These are phyloP conservation scores for Colletotrichum tofieldiae DNA, from an alignment of 2,329 filamentous ascomycete species.

Conservation along the genomic window DNA sequence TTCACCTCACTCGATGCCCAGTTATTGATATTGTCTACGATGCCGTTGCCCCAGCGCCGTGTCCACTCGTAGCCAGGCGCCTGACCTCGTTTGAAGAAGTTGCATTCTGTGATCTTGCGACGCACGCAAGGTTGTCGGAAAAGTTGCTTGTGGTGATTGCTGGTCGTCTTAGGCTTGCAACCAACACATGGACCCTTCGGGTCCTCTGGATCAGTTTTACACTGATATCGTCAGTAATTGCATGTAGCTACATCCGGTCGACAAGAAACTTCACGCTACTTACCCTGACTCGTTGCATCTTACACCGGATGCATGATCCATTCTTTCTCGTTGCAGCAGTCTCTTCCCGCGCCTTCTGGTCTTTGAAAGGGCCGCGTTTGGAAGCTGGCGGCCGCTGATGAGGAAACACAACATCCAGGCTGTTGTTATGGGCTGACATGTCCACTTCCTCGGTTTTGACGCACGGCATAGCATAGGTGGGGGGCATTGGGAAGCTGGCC, in stretches of 20 bases:
- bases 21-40: constrained; percentile 68
- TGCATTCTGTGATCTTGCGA: constrained; percentile 73
- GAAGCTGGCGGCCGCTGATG: constrained; percentile 56
- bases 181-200: constrained; percentile 66
- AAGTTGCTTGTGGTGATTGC: constrained; percentile 55
- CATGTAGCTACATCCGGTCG: neutral
- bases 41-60: constrained; percentile 67
- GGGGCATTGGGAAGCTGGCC: constrained; percentile 3
- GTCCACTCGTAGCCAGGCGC: constrained; percentile 74
- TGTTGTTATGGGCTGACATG: neutral
- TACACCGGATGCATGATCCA: constrained; percentile 73
- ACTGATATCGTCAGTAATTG: constrained; percentile 56
- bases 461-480: constrained; percentile 41
- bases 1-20: constrained; percentile 70
- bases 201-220: constrained; percentile 65
- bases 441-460: constrained; percentile 33
- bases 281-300: constrained; percentile 75
- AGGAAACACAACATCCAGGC: constrained; percentile 53
- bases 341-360: constrained; percentile 64
- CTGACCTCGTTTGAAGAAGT: constrained; percentile 71
- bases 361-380: constrained; percentile 69
- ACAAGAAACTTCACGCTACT: constrained; percentile 48
- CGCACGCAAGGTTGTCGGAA: constrained; percentile 71
- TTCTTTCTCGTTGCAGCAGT: constrained; percentile 72
- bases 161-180: constrained; percentile 65